phyloP scores from a whole-genome alignment of 73 alveolate genomes.

The Uronychia binucleata region DNA sequence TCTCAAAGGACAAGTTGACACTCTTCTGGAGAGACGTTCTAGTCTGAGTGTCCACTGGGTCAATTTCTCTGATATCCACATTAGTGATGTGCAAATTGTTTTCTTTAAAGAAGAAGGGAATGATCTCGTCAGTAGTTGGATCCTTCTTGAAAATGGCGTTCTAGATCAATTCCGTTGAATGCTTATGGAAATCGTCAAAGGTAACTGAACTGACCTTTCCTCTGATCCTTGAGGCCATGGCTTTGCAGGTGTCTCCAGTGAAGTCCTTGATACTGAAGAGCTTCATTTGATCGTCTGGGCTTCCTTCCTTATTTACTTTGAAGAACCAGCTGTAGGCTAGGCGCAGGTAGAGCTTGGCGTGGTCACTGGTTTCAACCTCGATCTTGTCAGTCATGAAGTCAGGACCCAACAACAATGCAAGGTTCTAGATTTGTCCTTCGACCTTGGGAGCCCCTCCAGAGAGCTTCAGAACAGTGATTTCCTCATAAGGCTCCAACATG shows the following conservation, averaged over 20 bases:
- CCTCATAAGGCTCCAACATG: constrained; percentile 66
- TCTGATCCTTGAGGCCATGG: constrained; percentile 64
- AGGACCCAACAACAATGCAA: constrained; percentile 61
- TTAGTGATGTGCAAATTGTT: constrained; percentile 59
- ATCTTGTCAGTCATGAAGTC: constrained; percentile 64
- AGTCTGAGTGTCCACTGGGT: constrained; percentile 70
- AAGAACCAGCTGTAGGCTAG: constrained; percentile 62
- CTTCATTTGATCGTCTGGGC: constrained; percentile 25
- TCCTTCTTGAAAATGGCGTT: constrained; percentile 69
- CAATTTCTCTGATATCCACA: constrained; percentile 68
- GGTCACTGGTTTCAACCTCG: constrained; percentile 66
- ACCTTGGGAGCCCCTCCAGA: constrained; percentile 59
- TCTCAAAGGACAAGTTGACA: constrained; percentile 73
- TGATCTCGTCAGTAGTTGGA: constrained; percentile 28
- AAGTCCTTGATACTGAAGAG: constrained; percentile 56
- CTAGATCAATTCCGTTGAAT: constrained; percentile 59
- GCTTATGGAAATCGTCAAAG: constrained; percentile 74
- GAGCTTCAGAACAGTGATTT: constrained; percentile 57
- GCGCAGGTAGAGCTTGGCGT: constrained; percentile 53
- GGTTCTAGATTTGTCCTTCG: constrained; percentile 34
- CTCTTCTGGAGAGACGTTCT: constrained; percentile 45
- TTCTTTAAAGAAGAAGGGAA: constrained; percentile 42
- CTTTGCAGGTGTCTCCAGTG: constrained; percentile 67
- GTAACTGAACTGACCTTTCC: constrained; percentile 46
- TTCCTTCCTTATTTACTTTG: constrained; percentile 33